Evolutionary conservation across 805 yeast genomes (phyloP).

Genomic region (Barnettozyma sucrosica): DNA sequence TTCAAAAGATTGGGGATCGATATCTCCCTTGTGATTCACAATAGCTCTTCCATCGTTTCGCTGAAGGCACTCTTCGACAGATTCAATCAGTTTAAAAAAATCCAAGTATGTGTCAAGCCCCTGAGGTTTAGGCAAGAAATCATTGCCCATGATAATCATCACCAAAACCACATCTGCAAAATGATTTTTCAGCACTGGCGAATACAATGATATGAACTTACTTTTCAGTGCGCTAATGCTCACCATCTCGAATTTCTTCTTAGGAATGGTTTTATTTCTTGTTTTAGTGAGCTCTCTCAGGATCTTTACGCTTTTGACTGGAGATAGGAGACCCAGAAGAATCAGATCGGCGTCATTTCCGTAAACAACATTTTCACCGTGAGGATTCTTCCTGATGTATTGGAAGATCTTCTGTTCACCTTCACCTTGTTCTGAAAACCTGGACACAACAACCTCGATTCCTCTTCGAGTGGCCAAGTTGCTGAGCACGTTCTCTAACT

Average conservation of each 20-base stretch:
- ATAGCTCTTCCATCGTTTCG: neutral
- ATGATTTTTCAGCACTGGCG: constrained; percentile 17
- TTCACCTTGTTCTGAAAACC: constrained; percentile 93
- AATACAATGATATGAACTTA: constrained; percentile 58
- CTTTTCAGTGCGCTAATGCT: constrained; percentile 62
- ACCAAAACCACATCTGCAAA: constrained; percentile 82
- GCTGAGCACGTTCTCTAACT: constrained; percentile 69
- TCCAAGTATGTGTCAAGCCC: constrained; percentile 70
- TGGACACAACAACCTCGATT: constrained; percentile 67
- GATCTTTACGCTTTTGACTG: constrained; percentile 79
- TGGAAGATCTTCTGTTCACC: constrained; percentile 97
- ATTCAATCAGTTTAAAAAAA: constrained; percentile 49
- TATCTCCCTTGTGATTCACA: neutral
- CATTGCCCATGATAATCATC: constrained; percentile 91
- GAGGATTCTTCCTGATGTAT: constrained; percentile 64
- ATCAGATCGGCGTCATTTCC: constrained; percentile 94
- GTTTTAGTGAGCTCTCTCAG: constrained; percentile 56
- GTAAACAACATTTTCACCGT: constrained; percentile 79
- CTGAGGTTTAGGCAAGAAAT: constrained; percentile 86
- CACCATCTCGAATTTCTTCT: constrained; percentile 60
- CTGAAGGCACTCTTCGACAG: constrained; percentile 37
- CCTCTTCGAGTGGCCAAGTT: constrained; percentile 71
- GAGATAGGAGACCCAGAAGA: constrained; percentile 78
- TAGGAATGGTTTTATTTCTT: constrained; percentile 58
- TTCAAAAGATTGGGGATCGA: constrained; percentile 25